Evolutionary conservation across 495 filamentous ascomycete species (phyloP), one percentile per base, ranked within the genome.

Genomic region (Lasiosphaeria hispida): DNA sequence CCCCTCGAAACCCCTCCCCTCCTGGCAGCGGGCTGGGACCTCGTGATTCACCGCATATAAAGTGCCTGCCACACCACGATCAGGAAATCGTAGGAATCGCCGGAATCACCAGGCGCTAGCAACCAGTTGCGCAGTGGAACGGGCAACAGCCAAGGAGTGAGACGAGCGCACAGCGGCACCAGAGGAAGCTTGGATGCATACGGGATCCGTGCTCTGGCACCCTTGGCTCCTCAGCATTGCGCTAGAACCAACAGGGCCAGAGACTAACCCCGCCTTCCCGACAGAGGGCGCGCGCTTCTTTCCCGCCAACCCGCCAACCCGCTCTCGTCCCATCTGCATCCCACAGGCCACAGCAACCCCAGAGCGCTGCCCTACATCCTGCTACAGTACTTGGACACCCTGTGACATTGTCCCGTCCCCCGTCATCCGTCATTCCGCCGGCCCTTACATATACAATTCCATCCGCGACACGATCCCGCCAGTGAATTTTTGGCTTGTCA

Each of bases 41-140:
- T 57, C 57, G 61, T 63, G 61, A 63, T 57, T 36, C 40, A 47
- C 48, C 19, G 48, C 44, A 58, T 52, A 55, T 57, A 63, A 30
- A 58, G 52, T 63, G 42, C 18, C 48, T 63, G 48, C 33, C 57
- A 60, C 61, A 63, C 57, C 50, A 5, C 23, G 23, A 30, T 30
- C 23, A 30, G 23, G 23, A 30, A 30, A 30, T 30, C 23, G 23
- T 5, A 30, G 23, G 2, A 30, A 30, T 30, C 23, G 23, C 23
- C 2, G 23, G 23, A 30, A 30, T 30, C 36, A 23, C 14, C 33
- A 7, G 44, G 30, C 30, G 19, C 33, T 23, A 48, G 43, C 17
- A 19, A 15, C 38, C 23, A 4, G 54, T 6, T 41, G 37, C 35
- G 44, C 44, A 30, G 23, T 30, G 23, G 23, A 5, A 30, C 23